Evolutionary conservation across 2,329 filamentous ascomycete genomes (phyloP), one percentile per base, ranked within the genome.

Genomic region (Fusarium abutilonis): DNA sequence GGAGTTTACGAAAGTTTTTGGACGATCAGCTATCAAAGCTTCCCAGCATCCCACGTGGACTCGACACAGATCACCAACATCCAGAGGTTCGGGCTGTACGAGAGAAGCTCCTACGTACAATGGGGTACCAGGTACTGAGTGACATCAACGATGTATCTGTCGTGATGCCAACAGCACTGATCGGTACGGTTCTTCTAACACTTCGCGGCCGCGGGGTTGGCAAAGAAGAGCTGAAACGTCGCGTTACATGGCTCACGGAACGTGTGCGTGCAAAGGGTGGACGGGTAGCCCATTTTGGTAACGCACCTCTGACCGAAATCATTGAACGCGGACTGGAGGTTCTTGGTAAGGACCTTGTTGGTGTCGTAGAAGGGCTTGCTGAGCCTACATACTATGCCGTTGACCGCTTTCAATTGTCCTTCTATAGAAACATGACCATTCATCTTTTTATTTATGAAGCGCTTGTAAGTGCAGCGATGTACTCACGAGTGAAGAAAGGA

Each of bases 341-440:
- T 1, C 83, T 99, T 1, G 95, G 95, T 0, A 91, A 92, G 50
- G 90, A 95, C 46, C 83, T 99, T 2, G 93, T 99, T 0, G 92
- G 93, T 5, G 81, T 89, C 5, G 83, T 96, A 0, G 84, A 89
- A 34, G 92, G 89, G 1, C 79, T 99, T 6, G 90, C 91, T 0
- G 95, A 99, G 74, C 91, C 92, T 15, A 98, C 95, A 0, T 98
- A 92, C 76, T 97, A 92, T 70, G 95, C 95, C 5, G 93, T 97
- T 35, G 95, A 99, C 75, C 86, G 93, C 49, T 99, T 99, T 80
- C 95, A 99, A 73, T 84, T 99, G 9, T 97, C 93, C 0, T 99
- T 99, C 76, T 99, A 99, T 78, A 89, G 95, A 48, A 99, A 99
- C 76, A 98, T 98, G 95, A 97, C 94, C 0, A 99, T 99, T 60